phyloP scores from a whole-genome alignment of 306 rosid genomes.

The Prunus davidiana region DNA sequence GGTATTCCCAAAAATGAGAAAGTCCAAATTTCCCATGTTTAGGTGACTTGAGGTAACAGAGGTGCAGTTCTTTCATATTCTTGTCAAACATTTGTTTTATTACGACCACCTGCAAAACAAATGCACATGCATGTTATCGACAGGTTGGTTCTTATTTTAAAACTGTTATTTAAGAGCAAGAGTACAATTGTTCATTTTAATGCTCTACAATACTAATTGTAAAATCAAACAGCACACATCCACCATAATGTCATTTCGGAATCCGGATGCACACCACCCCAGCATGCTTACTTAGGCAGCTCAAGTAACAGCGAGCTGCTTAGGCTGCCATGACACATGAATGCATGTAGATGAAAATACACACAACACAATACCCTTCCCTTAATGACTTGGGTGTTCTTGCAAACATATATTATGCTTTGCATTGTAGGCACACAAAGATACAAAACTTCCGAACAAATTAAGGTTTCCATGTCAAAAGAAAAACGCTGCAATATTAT shows the following conservation, averaged over 20 bases:
- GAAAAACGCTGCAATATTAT: no score
- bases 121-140: not conserved
- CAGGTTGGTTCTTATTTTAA: not conserved
- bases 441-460: not conserved
- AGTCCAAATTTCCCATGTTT: conserved; percentile 62
- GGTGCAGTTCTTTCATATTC: conserved; percentile 66
- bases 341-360: not conserved
- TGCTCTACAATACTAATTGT: not conserved
- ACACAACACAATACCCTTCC: no score
- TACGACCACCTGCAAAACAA: conserved; percentile 60
- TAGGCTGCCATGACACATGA: not conserved
- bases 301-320: not conserved
- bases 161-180: not conserved
- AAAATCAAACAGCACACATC: not conserved
- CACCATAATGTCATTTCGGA: not conserved
- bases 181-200: not conserved
- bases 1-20: conserved; percentile 79
- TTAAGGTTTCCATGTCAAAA: not conserved
- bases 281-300: not conserved
- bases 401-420: not conserved
- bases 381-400: not conserved
- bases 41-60: conserved; percentile 61
- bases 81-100: conserved; percentile 66
- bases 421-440: not conserved
- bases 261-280: not conserved